Base-by-base conservation (phyloP, 169 alveolate genomes). In the Cryptosporidium muris region DNA sequence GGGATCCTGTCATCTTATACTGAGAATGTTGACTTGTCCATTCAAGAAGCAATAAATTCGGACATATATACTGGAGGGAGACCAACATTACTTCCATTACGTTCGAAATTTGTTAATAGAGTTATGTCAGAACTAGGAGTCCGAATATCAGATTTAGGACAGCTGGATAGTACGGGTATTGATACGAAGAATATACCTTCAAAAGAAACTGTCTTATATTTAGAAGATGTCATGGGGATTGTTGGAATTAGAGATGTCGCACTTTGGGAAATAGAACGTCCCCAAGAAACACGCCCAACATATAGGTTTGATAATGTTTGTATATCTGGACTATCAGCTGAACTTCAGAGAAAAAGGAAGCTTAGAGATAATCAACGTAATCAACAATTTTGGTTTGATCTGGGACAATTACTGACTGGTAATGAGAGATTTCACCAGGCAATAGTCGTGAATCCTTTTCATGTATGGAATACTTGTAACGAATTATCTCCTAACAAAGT, bases 261-360 rank as follows among this genome's bases (percentile, higher is more conserved):
- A 49, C 43, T 68, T 58, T 74, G 85, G 85, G 85, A 74, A 74
- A 74, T 74, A 38, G 85, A 74, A 34, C 54, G 85, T 42, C 85
- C 85, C 2, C 66, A 62, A 45, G 85, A 74, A 58, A 74, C 85
- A 42, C 85, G 85, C 9, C 85, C 85, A n/a, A 74, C 54, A 37
- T 74, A 45, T 4, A 37, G 34, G 34, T 37, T 58, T 43, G 85
- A 74, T 12, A 66, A 67, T 37, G 60, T 66, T 8, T 58, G 62
- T 4, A 43, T 63, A 9, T 52, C 43, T 9, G 60, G 60, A 47
- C 42, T 74, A 9, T 58, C 85, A n/a, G 63, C 68, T 25, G 85
- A 74, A 4, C 63, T 74, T 38, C 74, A 74, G 25, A 74, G 60
- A 45, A 74, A 74, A 37, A 52, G 67, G 6, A 66, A 74, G 12